Evolutionary conservation across 164 flowering plant species (phyloP).

Genomic region (Tetrastigma voinierianum): DNA sequence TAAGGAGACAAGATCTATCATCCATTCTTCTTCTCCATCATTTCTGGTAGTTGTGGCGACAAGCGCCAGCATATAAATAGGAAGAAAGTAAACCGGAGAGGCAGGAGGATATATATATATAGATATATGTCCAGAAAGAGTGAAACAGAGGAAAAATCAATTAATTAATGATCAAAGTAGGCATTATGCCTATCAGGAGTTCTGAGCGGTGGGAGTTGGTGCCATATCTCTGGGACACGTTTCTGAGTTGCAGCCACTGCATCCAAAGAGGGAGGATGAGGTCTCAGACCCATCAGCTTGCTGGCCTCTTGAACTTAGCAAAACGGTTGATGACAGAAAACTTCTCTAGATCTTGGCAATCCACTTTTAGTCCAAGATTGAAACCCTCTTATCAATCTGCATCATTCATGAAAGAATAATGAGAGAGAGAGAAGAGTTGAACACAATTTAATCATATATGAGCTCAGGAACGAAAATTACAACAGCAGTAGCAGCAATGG

Average conservation of each 20-base stretch:
- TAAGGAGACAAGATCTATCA: slow-evolving; percentile 20
- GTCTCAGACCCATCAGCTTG: slow-evolving; percentile 34
- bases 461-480: no score
- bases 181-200: slow-evolving; percentile 78
- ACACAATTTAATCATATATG: neutral
- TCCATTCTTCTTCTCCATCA: slow-evolving; percentile 20
- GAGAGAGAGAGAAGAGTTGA: neutral
- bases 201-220: slow-evolving; percentile 60
- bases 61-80: slow-evolving; percentile 15
- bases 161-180: slow-evolving; percentile 61
- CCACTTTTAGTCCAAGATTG: slow-evolving; percentile 39
- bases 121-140: slow-evolving; percentile 19
- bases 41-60: slow-evolving; percentile 17
- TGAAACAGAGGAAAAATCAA: slow-evolving; percentile 27
- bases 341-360: slow-evolving; percentile 42
- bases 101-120: no score
- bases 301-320: slow-evolving; percentile 46
- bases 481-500: no score
- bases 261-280: slow-evolving; percentile 39
- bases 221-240: slow-evolving; percentile 68
- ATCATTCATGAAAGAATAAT: neutral
- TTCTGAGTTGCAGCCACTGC: slow-evolving; percentile 32
- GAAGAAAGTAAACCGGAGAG: slow-evolving; percentile 18
- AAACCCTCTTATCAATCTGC: slow-evolving; percentile 41
- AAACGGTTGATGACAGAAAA: slow-evolving; percentile 48